These are phyloP conservation scores for Gymnopus androsaceus DNA, from an alignment of 1,284 basidiomycete genomes.

Conservation along the genomic window DNA sequence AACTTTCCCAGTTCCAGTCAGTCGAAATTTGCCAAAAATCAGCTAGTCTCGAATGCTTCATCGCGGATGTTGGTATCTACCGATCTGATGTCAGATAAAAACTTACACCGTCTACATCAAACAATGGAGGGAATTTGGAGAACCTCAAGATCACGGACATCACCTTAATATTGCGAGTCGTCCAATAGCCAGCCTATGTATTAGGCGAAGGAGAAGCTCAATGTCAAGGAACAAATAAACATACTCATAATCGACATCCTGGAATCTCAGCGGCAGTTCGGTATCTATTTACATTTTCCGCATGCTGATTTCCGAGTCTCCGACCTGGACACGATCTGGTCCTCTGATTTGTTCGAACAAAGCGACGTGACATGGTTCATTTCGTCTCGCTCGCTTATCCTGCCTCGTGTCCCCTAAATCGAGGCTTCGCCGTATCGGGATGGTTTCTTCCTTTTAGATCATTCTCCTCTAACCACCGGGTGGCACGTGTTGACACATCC, in stretches of 20 bases:
- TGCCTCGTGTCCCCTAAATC: constrained; percentile 21
- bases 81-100: no score
- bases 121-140: not conserved
- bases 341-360: constrained; percentile 23
- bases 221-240: constrained; percentile 2
- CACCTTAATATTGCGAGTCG: not conserved
- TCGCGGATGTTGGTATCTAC: no score
- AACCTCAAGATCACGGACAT: constrained; percentile 3
- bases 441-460: constrained; percentile 11
- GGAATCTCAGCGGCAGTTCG: constrained; percentile 1
- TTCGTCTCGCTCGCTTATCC: constrained; percentile 24
- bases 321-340: constrained; percentile 21
- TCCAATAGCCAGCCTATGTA: not conserved
- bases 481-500: constrained; percentile 23
- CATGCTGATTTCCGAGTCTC: constrained; percentile 10
- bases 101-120: no score
- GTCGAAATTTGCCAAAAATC: no score
- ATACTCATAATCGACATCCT: not conserved
- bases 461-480: constrained; percentile 9
- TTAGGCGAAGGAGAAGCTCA: not conserved
- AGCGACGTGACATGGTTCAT: constrained; percentile 32
- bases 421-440: constrained; percentile 24
- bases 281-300: not conserved
- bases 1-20: no score
- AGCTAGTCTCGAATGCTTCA: no score